phyloP scores from a whole-genome alignment of 2,329 filamentous ascomycete genomes.

The Aspergillus ibericus region DNA sequence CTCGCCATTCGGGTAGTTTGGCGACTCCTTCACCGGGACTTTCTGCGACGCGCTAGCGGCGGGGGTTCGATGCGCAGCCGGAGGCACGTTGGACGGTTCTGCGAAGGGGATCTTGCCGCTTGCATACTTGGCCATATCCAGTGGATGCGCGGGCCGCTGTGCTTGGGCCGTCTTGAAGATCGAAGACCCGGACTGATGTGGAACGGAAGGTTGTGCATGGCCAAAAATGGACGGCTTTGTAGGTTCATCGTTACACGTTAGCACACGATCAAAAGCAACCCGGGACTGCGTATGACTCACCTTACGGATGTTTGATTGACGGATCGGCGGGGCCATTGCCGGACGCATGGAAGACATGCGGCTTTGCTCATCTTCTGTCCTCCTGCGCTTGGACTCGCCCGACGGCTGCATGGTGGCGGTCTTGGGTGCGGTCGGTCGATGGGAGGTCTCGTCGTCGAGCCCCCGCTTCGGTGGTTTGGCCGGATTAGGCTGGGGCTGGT shows the following conservation, averaged over 20 bases:
- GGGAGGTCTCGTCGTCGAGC: slow-evolving; percentile 61
- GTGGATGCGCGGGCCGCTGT: slow-evolving; percentile 63
- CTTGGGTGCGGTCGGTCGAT: slow-evolving; percentile 42
- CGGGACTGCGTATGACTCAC: not conserved
- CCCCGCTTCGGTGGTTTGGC: slow-evolving; percentile 75
- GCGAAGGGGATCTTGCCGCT: slow-evolving; percentile 90
- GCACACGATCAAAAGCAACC: not conserved
- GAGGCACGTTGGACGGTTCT: slow-evolving; percentile 56
- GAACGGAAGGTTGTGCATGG: slow-evolving; percentile 36
- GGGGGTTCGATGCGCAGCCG: slow-evolving; percentile 64
- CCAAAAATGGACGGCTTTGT: slow-evolving; percentile 44
- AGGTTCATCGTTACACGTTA: slow-evolving; percentile 25
- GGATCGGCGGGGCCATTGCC: slow-evolving; percentile 80
- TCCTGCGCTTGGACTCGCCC: slow-evolving; percentile 74
- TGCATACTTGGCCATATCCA: slow-evolving; percentile 84
- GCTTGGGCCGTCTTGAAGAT: slow-evolving; percentile 53
- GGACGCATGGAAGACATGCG: slow-evolving; percentile 58
- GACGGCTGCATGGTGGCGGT: slow-evolving; percentile 59
- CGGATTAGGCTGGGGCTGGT: slow-evolving; percentile 62
- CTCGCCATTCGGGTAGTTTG: slow-evolving; percentile 84
- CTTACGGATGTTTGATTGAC: slow-evolving; percentile 73
- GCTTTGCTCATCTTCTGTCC: slow-evolving; percentile 71
- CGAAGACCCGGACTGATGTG: slow-evolving; percentile 32
- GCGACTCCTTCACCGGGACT: slow-evolving; percentile 63
- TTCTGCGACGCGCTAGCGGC: slow-evolving; percentile 51